These are phyloP conservation scores for Carex littledalei DNA, from an alignment of 176 grass and related monocot genomes.

Conservation along the genomic window DNA sequence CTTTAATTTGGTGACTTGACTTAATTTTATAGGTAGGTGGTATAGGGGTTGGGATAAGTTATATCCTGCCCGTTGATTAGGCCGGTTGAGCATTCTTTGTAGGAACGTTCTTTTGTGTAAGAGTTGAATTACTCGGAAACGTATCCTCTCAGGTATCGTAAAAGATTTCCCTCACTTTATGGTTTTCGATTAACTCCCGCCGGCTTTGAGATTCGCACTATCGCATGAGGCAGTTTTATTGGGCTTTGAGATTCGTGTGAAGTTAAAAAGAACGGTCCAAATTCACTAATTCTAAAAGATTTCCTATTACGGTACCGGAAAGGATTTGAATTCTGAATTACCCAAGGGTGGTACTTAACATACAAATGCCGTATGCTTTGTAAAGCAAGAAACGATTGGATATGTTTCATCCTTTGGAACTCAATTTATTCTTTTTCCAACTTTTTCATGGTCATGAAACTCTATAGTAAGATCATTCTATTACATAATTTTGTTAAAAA, in stretches of 20 bases:
- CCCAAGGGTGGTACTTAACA: constrained; percentile 16
- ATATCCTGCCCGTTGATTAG: constrained; percentile 34
- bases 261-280: no score
- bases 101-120: constrained; percentile 33
- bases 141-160: no score
- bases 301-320: no score
- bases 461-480: not conserved
- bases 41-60: constrained; percentile 38
- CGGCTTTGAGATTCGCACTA: no score
- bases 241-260: no score
- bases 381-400: constrained; percentile 12
- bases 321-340: not conserved
- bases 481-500: not conserved
- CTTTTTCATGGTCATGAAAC: not conserved
- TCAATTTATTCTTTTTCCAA: not conserved
- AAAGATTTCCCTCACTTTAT: no score
- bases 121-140: not conserved
- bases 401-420: not conserved
- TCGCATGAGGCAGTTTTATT: no score
- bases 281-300: no score
- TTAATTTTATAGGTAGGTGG: constrained; percentile 47
- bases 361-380: constrained; percentile 14
- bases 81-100: constrained; percentile 77
- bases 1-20: no score
- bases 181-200: no score